Percentiles rank a stretch among this genome's conserved stretches.
Evolutionary conservation across 257 asterid genomes (phyloP).

Genomic region (Fraxinus pennsylvanica): DNA sequence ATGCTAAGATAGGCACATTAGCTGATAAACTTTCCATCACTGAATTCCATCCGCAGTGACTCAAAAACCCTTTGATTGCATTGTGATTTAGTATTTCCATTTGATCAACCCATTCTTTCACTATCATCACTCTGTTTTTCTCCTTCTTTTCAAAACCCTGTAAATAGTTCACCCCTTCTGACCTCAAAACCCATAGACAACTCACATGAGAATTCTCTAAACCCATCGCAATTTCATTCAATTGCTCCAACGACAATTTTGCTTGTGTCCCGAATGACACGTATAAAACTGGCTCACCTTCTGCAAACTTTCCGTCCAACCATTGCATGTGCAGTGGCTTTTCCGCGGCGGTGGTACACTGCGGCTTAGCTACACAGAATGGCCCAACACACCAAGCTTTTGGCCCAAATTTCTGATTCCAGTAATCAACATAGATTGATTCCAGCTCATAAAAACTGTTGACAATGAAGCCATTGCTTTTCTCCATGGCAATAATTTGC

Average conservation of each 20-base stretch:
- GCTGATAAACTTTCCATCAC: slow-evolving; percentile 56
- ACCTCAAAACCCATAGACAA: slow-evolving; percentile 62
- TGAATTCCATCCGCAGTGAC: slow-evolving; percentile 92
- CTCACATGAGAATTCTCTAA: slow-evolving; percentile 48
- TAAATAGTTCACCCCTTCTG: neutral
- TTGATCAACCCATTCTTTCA: slow-evolving; percentile 70
- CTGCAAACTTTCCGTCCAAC: slow-evolving; percentile 42
- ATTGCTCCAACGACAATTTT: slow-evolving; percentile 47
- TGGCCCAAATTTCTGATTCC: slow-evolving; percentile 51
- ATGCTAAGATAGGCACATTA: slow-evolving; percentile 57
- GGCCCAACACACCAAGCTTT: slow-evolving; percentile 67
- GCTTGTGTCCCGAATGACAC: slow-evolving; percentile 86
- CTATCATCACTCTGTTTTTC: slow-evolving; percentile 43
- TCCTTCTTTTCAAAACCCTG: slow-evolving; percentile 36
- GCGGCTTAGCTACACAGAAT: slow-evolving; percentile 39
- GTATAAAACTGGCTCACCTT: slow-evolving; percentile 47
- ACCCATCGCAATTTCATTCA: slow-evolving; percentile 53
- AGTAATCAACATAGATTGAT: slow-evolving; percentile 40
- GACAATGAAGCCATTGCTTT: slow-evolving; percentile 54
- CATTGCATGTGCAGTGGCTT: slow-evolving; percentile 34
- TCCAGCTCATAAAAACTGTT: slow-evolving; percentile 61
- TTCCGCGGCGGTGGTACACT: neutral
- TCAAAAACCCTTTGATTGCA: slow-evolving; percentile 51
- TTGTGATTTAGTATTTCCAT: slow-evolving; percentile 42
- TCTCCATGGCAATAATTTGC: slow-evolving; percentile 30